Base-by-base conservation (phyloP, 371 early-diverging fungal species). In the Quaeritorhiza haematococci region DNA sequence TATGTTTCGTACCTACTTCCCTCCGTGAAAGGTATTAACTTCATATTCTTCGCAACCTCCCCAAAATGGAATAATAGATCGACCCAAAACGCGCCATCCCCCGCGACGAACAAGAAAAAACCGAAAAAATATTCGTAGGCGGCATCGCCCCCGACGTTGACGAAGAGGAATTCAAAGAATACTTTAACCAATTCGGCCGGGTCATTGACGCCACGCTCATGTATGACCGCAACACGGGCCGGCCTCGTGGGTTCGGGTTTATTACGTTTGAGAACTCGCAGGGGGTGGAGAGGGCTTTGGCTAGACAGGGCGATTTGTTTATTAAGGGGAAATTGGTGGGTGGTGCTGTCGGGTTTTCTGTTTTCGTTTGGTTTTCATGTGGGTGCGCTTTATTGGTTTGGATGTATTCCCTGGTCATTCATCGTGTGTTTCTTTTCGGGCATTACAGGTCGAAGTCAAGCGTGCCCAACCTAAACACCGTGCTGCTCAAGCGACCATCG, bases 1-100 rank as follows among this genome's bases (percentile, higher is more conserved):
- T n/a, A 35, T 26, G n/a, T 1, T 52, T 55, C 28, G 4, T 24
- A 1, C 8, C n/a, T n/a, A n/a, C n/a, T n/a, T n/a, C n/a, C n/a
- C n/a, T n/a, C n/a, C n/a, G n/a, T n/a, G n/a, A n/a, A n/a, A n/a
- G n/a, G n/a, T n/a, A n/a, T 19, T n/a, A 21, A 23, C 60, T 15
- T 27, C 24, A 13, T 29, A 30, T 8, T 56, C 8, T 21, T 58
- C 41, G 13, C 57, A 10, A n/a, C 17, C 19, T 56, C n/a, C 17
- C 56, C 26, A 6, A 17, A 7, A 13, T 5, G 33, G 21, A 10
- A 2, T 5, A 26, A 6, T 69, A 87, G 88, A 84, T 93, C 63
- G 93, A 92, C 66, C 90, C 93, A 6, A 93, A 93, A 62, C 83
- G 85, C 27, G 93, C 93, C 1, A 80, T 93, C 63, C 92, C 93